Base-by-base conservation (phyloP, 2,329 filamentous ascomycete genomes). In the Hymenoscyphus albidus region DNA sequence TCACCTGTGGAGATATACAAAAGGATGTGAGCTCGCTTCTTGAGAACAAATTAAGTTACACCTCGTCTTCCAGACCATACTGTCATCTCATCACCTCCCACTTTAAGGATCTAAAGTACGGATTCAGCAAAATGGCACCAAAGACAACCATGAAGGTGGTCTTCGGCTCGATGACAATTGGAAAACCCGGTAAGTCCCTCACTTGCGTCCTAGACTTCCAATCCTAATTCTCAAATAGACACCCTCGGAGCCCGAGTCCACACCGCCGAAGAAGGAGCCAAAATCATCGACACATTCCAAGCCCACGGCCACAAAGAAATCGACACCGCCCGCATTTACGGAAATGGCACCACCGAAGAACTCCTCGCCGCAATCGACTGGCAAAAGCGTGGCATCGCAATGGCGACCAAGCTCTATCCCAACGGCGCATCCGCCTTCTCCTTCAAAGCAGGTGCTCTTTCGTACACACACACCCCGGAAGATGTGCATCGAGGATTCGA, bases 321-420 rank as follows among this genome's bases (percentile, higher is more conserved):
- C 61, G 89, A 92, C 73, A 91, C 88, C 0, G 88, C 89, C 0
- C 82, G 88, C 14, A 74, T 82, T 3, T 92, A 92, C 68, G 80
- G 88, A 55, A 82, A 78, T 38, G 88, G 88, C 59, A 80, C 83
- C 60, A 87, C 90, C 61, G 89, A 92, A 74, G 82, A 80, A 18
- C 88, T 83, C 75, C 87, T 86, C 4, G 79, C 80, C 9, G 62
- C 70, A 78, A 84, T 85, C 0, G 80, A 82, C 38, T 90, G 86
- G 85, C 82, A 86, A 48, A 82, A 87, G 63, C 83, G 86, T 18
- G 86, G 86, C 1, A 76, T 90, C 59, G 82, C 81, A 4, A 75
- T 89, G 63, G 88, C 85, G 12, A 89, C 87, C 0, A 89, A 90
- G 59, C 63, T 69, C n/a, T 73, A 67, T 31, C 73, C 72, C 1